Evolutionary conservation across 83 land plant species (phyloP).

Genomic region (Thuja plicata): DNA sequence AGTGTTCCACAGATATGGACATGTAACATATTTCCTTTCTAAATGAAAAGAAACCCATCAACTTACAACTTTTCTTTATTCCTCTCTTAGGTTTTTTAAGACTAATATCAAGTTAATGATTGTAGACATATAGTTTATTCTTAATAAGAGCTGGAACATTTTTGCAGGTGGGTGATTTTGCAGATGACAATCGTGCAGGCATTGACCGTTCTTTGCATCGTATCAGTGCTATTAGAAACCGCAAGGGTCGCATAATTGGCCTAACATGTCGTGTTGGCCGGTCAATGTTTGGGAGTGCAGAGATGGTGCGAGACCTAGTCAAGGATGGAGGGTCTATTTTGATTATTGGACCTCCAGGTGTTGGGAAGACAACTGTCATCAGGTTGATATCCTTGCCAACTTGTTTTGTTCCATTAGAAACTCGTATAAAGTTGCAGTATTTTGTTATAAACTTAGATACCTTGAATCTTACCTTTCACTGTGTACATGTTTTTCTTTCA

Average conservation of each 20-base stretch:
- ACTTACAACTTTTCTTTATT: no score
- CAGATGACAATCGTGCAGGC: constrained; percentile 73
- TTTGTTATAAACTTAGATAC: background rate
- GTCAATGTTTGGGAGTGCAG: constrained; percentile 64
- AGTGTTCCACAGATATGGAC: no score
- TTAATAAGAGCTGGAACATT: no score
- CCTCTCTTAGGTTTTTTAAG: no score
- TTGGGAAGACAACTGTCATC: constrained; percentile 73
- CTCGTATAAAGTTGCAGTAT: background rate
- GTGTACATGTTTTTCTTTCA: background rate
- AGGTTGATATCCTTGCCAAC: constrained; percentile 30
- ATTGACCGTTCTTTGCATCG: constrained; percentile 71
- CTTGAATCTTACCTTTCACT: background rate
- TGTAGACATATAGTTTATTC: no score
- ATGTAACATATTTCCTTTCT: no score
- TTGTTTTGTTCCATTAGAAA: background rate
- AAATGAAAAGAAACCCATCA: no score
- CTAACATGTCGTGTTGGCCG: constrained; percentile 72
- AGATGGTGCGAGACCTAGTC: constrained; percentile 60
- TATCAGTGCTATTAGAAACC: constrained; percentile 67
- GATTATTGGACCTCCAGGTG: constrained; percentile 77
- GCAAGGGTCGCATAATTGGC: constrained; percentile 60
- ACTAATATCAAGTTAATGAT: no score
- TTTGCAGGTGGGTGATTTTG: constrained; percentile 64
- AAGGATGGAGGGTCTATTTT: constrained; percentile 57